Evolutionary conservation across 2,329 filamentous ascomycete genomes (phyloP), one percentile per base, ranked within the genome.

Genomic region (Fusarium solani-melongenae): DNA sequence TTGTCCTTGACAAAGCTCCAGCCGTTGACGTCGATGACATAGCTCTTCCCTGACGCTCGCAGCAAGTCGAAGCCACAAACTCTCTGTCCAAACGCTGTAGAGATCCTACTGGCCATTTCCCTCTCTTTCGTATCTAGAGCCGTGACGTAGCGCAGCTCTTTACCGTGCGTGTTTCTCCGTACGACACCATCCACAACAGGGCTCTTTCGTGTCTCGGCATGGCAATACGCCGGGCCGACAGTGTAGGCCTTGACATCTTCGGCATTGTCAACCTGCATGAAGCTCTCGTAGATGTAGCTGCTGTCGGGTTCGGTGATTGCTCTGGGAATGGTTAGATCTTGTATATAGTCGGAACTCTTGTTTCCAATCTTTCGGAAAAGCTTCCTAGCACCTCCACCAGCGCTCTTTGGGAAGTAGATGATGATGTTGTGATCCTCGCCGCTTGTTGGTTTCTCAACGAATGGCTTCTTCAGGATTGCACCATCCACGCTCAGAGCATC

Each of bases 1-100:
- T 99, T 99, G 82, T 99, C 97, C 82, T 99, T 99, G 82, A 99
- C 96, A 79, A 99, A 99, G 80, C 96, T 98, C 97, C 97, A 99
- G 14, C 96, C 96, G 81, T 99, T 99, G 77, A 99, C 96, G 78
- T 99, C 96, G 75, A 99, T 99, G 57, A 99, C 96, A 83, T 94
- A 99, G 81, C 96, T 98, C 81, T 94, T 94, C 17, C 95, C 94
- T 58, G 91, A 92, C 14, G 95, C 94, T 31, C 97, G 92, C 65
- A 99, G 87, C 69, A 99, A 88, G 81, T 99, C 96, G 78, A 99
- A 99, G 0, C 96, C 96, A 80, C 96, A 99, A 4, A 99, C 95
- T 63, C 94, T 89, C 82, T 99, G 96, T 0, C 96, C 96, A 82
- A 99, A 99, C 0, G 94, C 93, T 51, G 91, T 92, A 3, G 95